Evolutionary conservation across 257 asterid species (phyloP).

Genomic region (Petrea volubilis): DNA sequence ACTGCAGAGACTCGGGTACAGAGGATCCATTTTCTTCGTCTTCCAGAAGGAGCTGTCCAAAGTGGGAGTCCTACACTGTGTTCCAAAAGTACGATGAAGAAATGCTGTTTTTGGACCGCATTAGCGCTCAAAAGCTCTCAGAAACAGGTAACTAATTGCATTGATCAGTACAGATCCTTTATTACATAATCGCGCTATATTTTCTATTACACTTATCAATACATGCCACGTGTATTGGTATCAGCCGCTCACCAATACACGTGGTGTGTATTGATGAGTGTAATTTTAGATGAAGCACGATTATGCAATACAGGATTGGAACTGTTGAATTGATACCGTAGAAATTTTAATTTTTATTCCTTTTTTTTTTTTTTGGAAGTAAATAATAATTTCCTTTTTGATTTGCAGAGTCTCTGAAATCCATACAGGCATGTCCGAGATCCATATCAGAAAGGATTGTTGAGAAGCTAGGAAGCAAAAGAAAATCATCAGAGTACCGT

Average conservation of each 20-base stretch:
- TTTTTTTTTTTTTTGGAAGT: background rate
- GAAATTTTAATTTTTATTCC: too few species aligned
- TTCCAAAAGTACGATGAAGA: constrained; percentile 94
- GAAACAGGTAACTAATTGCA: constrained; percentile 67
- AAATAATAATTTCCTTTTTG: background rate
- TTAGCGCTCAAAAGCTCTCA: constrained; percentile 74
- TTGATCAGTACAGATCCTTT: too few species aligned
- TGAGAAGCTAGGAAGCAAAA: constrained; percentile 41
- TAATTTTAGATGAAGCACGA: too few species aligned
- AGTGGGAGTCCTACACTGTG: constrained; percentile 91
- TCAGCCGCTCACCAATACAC: too few species aligned
- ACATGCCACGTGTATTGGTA: too few species aligned
- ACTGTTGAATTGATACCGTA: too few species aligned
- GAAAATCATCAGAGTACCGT: constrained; percentile 37
- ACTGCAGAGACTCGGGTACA: constrained; percentile 56
- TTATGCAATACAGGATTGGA: too few species aligned
- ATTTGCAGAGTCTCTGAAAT: constrained; percentile 72
- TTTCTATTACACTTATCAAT: too few species aligned
- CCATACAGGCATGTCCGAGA: constrained; percentile 81
- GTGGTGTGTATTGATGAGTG: too few species aligned
- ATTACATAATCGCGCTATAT: too few species aligned
- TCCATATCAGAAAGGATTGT: constrained; percentile 81
- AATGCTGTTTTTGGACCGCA: constrained; percentile 81
- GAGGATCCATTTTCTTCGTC: constrained; percentile 91
- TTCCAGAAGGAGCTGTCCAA: constrained; percentile 88